A percentile compares a stretch with the other conserved stretches of the same genome.
Evolutionary conservation across 225 moss, liverwort and hornwort genomes (phyloP).

Genomic region (Thuidium tamariscinum): DNA sequence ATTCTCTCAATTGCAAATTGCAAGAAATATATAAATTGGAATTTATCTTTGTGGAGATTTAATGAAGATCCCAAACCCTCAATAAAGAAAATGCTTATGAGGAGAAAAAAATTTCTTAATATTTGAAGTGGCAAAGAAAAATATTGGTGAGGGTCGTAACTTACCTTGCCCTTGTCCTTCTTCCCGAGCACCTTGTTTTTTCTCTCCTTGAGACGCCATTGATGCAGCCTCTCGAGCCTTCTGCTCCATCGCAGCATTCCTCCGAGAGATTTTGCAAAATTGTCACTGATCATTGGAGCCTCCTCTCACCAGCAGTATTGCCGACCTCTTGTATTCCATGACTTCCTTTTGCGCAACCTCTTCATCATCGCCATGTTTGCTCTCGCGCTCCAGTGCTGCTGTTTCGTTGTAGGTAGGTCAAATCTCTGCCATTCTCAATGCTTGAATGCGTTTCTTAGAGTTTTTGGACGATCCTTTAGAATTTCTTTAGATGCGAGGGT

Average conservation of each 20-base stretch:
- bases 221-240: not conserved
- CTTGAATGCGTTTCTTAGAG: not conserved
- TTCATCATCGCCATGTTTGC: not conserved
- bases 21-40: not conserved
- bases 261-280: not conserved
- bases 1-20: not conserved
- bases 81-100: not conserved
- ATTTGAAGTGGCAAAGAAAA: not conserved
- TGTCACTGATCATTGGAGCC: not conserved
- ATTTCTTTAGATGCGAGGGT: not conserved
- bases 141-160: not conserved
- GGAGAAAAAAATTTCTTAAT: not conserved
- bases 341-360: not conserved
- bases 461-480: not conserved
- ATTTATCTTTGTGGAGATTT: not conserved
- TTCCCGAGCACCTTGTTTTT: not conserved
- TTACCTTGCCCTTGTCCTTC: not conserved
- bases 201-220: not conserved
- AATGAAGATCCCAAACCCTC: not conserved
- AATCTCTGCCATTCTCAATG: not conserved
- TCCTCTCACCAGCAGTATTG: not conserved
- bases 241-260: not conserved
- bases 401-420: not conserved
- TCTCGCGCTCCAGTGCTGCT: not conserved
- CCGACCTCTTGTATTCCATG: not conserved